Evolutionary conservation across 2,329 filamentous ascomycete genomes (phyloP).

Genomic region (Phyllosticta citriasiana): DNA sequence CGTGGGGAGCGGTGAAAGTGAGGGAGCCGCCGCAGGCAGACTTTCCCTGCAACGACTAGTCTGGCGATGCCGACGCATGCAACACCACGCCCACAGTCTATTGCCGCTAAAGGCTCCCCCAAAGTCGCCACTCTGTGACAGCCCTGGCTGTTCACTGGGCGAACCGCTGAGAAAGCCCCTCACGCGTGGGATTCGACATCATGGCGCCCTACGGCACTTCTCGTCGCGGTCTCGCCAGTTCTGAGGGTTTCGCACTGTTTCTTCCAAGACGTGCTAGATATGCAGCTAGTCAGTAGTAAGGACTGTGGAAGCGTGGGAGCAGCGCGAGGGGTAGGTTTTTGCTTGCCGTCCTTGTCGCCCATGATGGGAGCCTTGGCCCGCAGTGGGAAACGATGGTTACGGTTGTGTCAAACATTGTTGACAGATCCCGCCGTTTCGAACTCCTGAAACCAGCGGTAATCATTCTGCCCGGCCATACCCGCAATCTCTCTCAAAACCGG

Average conservation of each 20-base stretch:
- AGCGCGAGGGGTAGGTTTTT: neutral
- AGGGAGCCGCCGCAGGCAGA: neutral
- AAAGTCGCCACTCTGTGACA: neutral
- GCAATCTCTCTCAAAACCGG: too few relatives aligned
- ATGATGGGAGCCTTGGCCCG: neutral
- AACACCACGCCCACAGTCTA: neutral
- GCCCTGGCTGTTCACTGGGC: neutral
- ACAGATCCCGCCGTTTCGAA: too few relatives aligned
- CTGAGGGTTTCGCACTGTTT: neutral
- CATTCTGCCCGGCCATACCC: too few relatives aligned
- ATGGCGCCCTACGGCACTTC: neutral
- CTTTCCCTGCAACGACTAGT: neutral
- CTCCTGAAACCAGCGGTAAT: too few relatives aligned
- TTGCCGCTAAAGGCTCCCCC: neutral
- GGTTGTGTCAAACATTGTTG: too few relatives aligned
- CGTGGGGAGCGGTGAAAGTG: neutral
- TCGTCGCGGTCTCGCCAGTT: neutral
- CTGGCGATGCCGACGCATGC: neutral
- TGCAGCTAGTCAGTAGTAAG: neutral
- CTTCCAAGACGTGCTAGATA: neutral
- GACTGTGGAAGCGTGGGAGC: neutral
- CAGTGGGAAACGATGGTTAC: too few relatives aligned
- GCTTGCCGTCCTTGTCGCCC: neutral
- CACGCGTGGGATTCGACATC: neutral
- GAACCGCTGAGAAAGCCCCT: neutral